Base-by-base conservation (phyloP, 208 protist genomes). In the Leishmania turanica region DNA sequence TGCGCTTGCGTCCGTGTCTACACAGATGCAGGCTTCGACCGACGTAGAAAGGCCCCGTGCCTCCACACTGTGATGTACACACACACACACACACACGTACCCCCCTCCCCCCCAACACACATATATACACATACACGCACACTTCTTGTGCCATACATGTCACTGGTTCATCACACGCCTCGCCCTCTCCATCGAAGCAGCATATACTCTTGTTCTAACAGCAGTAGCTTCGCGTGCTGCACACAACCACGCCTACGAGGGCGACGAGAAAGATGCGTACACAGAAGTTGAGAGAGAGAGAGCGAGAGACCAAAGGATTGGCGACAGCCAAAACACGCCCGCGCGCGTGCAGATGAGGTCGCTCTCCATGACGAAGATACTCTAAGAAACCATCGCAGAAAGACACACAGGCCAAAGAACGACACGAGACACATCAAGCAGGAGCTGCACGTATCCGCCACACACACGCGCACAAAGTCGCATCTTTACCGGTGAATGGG, bases 251-350 rank as follows among this genome's bases (percentile, higher is more conserved):
- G n/a, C 21, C 13, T 21, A n/a, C 64, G 64, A 69, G 34, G 9
- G 27, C 7, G 15, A 42, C 64, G n/a, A 15, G 64, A 17, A 45
- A 9, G 34, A 42, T 69, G 64, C 15, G 45, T 53, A n/a, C 45
- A 56, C 70, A 74, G 11, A 58, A 9, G 54, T 17, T 27, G 17
- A 56, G 24, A 37, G 70, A 73, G 72, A 42, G 78, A 77, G 62
- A 47, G 70, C 66, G 72, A 42, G 78, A 27, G 47, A 64, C 24
- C 75, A 51, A 82, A 56, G 51, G 53, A 21, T 60, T 60, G 27
- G 11, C 24, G 45, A 75, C 47, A 42, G 70, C 24, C 11, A 9
- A n/a, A 27, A 54, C 42, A 4, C 49, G 11, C 72, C 45, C 72
- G 37, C 72, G 65, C 53, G 51, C 49, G 42, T 53, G 24, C 27